A percentile compares a stretch with the other conserved stretches of the same genome.
Conservation (phyloP, 2,329 filamentous ascomycete species). For the Chaetomium sp. region DNA sequence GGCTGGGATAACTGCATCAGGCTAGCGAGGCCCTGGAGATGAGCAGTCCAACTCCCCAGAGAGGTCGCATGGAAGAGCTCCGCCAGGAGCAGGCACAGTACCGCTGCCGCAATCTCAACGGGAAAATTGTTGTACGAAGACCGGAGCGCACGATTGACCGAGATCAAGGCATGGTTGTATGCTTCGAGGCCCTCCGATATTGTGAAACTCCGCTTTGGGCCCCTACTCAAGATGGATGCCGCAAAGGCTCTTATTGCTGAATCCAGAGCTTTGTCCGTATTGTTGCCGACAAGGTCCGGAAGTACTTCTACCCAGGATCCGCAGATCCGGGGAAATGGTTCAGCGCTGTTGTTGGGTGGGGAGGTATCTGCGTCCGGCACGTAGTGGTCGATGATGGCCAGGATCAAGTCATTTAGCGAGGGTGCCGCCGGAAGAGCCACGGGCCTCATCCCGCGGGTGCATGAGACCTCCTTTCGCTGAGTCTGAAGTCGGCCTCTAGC, state of each 20-base stretch:
- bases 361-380: conserved; percentile 7
- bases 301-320: conserved; percentile 47
- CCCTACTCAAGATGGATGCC: conserved; percentile 37
- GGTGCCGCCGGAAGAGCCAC: not conserved
- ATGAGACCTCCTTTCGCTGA: not conserved
- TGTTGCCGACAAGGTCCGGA: conserved; percentile 36
- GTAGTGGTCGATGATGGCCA: conserved; percentile 21
- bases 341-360: not conserved
- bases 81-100: conserved; percentile 43
- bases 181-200: conserved; percentile 36
- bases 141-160: conserved; percentile 35
- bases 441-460: no score
- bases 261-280: conserved; percentile 22
- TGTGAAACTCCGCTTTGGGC: conserved; percentile 29
- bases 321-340: conserved; percentile 43
- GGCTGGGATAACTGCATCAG: conserved; percentile 41
- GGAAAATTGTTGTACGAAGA: conserved; percentile 24
- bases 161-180: conserved; percentile 39
- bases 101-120: conserved; percentile 38
- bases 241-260: conserved; percentile 42
- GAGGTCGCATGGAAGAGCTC: conserved; percentile 42
- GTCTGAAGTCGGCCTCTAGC: not conserved
- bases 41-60: conserved; percentile 35
- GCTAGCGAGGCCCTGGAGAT: conserved; percentile 42
- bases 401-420: conserved; percentile 17